Evolutionary conservation across 805 yeast genomes (phyloP).

Genomic region (Nakazawaea anatomiae): DNA sequence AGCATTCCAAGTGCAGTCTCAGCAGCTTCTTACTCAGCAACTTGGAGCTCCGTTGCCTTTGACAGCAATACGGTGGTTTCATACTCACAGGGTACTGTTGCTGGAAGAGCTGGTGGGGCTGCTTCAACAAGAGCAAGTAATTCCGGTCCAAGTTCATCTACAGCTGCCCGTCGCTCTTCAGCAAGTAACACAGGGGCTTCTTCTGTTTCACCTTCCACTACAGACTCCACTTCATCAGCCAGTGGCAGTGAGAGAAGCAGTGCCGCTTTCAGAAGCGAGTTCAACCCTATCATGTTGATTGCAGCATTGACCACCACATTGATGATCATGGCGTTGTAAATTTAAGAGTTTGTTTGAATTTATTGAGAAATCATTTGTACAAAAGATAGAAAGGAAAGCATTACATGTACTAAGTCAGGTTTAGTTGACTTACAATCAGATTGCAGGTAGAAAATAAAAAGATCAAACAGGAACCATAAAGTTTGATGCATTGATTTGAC

Average conservation of each 20-base stretch:
- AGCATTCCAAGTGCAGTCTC: conserved; percentile 45
- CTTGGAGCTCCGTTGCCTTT: conserved; percentile 27
- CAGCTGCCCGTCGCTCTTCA: not conserved
- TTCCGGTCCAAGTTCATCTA: not conserved
- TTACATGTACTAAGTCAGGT: too few species aligned
- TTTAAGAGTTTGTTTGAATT: not conserved
- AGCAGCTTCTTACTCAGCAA: conserved; percentile 40
- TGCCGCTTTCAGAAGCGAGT: not conserved
- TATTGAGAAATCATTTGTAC: too few species aligned
- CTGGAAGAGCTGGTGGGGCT: not conserved
- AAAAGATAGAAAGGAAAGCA: too few species aligned
- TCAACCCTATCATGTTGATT: not conserved
- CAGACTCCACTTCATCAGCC: not conserved
- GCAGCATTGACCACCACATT: not conserved
- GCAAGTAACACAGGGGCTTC: not conserved
- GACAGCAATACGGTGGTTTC: conserved; percentile 2
- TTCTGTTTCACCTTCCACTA: not conserved
- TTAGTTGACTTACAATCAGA: too few species aligned
- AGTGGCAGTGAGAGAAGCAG: not conserved
- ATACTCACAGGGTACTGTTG: not conserved
- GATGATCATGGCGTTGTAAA: not conserved
- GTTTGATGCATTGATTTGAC: too few species aligned
- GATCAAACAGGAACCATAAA: too few species aligned
- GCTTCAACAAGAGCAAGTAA: not conserved
- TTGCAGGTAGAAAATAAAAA: too few species aligned